These are phyloP conservation scores for Dendryphion nanum DNA, from an alignment of 2,329 filamentous ascomycete species.

Conservation along the genomic window DNA sequence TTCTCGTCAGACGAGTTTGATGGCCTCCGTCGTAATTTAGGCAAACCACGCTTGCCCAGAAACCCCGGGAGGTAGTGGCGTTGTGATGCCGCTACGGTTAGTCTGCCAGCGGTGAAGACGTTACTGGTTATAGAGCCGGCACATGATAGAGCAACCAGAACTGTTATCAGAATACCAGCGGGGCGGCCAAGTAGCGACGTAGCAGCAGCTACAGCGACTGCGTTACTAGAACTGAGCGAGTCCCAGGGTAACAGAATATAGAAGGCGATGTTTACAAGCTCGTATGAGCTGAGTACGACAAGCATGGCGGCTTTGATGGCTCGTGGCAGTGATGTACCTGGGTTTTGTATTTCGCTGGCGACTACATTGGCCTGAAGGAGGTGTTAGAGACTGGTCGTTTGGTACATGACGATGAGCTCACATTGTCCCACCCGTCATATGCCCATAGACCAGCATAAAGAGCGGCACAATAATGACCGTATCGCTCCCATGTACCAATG, in stretches of 20 bases:
- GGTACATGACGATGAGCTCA: conserved; percentile 25
- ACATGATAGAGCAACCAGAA: conserved; percentile 60
- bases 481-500: conserved; percentile 56
- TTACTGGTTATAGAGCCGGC: conserved; percentile 63
- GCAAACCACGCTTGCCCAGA: conserved; percentile 28
- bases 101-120: conserved; percentile 61
- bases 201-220: conserved; percentile 59
- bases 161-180: conserved; percentile 55
- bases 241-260: conserved; percentile 63
- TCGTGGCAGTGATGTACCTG: conserved; percentile 49
- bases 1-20: neutral
- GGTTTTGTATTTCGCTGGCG: conserved; percentile 37
- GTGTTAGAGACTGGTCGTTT: neutral
- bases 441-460: conserved; percentile 64
- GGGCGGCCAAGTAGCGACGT: conserved; percentile 50
- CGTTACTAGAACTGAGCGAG: conserved; percentile 58
- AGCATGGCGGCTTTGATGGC: conserved; percentile 62
- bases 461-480: conserved; percentile 60
- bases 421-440: conserved; percentile 67
- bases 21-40: neutral
- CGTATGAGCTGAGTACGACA: conserved; percentile 59
- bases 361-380: conserved; percentile 35
- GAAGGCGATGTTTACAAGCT: conserved; percentile 61
- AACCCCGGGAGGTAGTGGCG: conserved; percentile 34
- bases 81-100: conserved; percentile 56